Conservation (phyloP, 768 basidiomycete genomes). For the Mycena maculata region DNA sequence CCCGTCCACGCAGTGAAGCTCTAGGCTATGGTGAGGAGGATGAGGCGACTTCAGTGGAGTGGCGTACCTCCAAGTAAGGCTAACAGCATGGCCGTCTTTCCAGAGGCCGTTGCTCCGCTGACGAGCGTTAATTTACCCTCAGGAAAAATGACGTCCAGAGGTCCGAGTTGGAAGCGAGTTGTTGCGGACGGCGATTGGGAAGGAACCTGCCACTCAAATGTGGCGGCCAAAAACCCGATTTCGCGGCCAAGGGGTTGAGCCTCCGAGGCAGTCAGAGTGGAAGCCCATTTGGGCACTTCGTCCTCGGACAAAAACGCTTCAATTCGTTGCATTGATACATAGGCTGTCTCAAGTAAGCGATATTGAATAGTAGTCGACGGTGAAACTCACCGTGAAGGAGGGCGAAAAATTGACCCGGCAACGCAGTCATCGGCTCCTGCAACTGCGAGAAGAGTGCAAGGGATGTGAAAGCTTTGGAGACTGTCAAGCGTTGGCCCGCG, state of each 20-base stretch:
- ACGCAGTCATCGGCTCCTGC: constrained; percentile 71
- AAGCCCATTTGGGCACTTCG: constrained; percentile 85
- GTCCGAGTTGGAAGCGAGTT: constrained; percentile 65
- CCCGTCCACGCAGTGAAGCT: constrained; percentile 70
- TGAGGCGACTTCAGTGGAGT: constrained; percentile 14
- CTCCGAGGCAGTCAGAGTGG: constrained; percentile 60
- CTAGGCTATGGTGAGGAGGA: constrained; percentile 44
- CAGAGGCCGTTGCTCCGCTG: constrained; percentile 75
- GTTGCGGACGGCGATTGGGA: constrained; percentile 41
- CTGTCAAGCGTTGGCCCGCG: constrained; percentile 73
- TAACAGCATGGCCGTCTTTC: constrained; percentile 73
- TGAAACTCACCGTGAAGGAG: constrained; percentile 64
- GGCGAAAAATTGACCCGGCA: constrained; percentile 74
- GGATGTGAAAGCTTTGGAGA: constrained; percentile 85
- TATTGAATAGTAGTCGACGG: background rate
- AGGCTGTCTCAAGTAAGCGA: constrained; percentile 53
- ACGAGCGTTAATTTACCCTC: constrained; percentile 67
- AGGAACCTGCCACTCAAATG: constrained; percentile 67
- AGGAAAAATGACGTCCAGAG: constrained; percentile 70
- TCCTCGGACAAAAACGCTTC: constrained; percentile 77
- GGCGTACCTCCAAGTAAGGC: constrained; percentile 74
- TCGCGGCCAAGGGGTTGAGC: constrained; percentile 35
- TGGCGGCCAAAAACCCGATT: constrained; percentile 66
- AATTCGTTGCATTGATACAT: constrained; percentile 86
- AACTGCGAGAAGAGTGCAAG: constrained; percentile 81